A percentile compares a stretch with the other conserved stretches of the same genome.
phyloP scores from a whole-genome alignment of 2,329 filamentous ascomycete species.

The Pseudogymnoascus sp. region DNA sequence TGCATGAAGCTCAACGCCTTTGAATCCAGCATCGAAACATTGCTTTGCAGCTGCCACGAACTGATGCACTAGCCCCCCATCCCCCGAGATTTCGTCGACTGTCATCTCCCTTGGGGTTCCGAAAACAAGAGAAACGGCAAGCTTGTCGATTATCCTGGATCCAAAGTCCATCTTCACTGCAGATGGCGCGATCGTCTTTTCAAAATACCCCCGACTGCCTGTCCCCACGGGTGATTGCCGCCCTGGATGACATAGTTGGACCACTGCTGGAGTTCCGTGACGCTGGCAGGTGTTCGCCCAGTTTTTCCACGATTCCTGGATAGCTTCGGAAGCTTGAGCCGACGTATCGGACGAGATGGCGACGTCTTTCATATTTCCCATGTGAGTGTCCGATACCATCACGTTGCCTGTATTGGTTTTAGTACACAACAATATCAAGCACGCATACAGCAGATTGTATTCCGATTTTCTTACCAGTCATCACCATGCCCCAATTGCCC shows the following conservation, averaged over 20 bases:
- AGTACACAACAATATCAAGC: background rate
- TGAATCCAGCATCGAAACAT: conserved; percentile 40
- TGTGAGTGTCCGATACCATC: background rate
- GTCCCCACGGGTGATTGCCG: conserved; percentile 35
- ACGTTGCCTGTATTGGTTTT: background rate
- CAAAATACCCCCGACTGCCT: conserved; percentile 31
- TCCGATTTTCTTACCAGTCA: conserved; percentile 33
- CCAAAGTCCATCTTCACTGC: conserved; percentile 37
- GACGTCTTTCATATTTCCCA: background rate
- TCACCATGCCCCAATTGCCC: conserved; percentile 43
- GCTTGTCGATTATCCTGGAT: conserved; percentile 28
- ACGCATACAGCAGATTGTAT: background rate
- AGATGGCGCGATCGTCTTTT: conserved; percentile 37
- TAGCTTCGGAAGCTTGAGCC: conserved; percentile 16
- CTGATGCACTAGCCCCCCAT: conserved; percentile 38
- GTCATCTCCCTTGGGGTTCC: conserved; percentile 51
- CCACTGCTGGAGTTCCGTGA: conserved; percentile 32
- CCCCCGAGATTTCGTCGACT: conserved; percentile 37
- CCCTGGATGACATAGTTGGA: conserved; percentile 41
- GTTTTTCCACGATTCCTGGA: conserved; percentile 31
- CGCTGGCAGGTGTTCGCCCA: conserved; percentile 30
- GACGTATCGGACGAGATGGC: background rate
- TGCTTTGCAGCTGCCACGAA: conserved; percentile 47
- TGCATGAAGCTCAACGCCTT: conserved; percentile 45
- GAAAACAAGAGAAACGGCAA: conserved; percentile 33